phyloP scores from a whole-genome alignment of 2,329 filamentous ascomycete genomes.

The Parafenestella ontariensis region DNA sequence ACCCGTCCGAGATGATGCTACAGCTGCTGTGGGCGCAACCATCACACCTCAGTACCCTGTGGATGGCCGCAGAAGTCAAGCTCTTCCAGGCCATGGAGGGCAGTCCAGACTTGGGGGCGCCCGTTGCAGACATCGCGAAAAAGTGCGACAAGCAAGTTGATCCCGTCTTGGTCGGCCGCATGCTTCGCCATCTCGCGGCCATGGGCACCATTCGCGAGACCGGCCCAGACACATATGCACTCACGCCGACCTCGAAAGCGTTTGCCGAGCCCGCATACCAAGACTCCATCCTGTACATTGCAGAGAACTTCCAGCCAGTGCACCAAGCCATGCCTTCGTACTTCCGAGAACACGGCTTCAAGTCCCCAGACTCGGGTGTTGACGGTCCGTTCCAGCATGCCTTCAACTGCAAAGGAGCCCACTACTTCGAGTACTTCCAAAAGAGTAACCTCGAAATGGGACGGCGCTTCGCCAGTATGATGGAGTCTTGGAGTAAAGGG shows the following conservation, averaged over 20 bases:
- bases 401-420: constrained; percentile 25
- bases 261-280: constrained; percentile 27
- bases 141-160: constrained; percentile 20
- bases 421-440: constrained; percentile 34
- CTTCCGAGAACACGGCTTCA: constrained; percentile 23
- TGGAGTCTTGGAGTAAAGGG: constrained; percentile 35
- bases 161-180: constrained; percentile 29
- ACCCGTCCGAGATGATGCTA: constrained; percentile 32
- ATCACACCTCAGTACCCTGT: constrained; percentile 25
- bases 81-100: constrained; percentile 29
- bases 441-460: constrained; percentile 30
- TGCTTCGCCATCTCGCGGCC: constrained; percentile 38
- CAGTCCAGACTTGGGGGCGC: constrained; percentile 14
- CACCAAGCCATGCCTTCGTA: constrained; percentile 24
- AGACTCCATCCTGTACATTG: constrained; percentile 30
- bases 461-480: constrained; percentile 35
- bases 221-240: constrained; percentile 23
- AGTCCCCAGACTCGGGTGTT: constrained; percentile 18
- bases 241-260: constrained; percentile 20
- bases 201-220: constrained; percentile 30
- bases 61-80: constrained; percentile 29
- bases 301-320: constrained; percentile 28
- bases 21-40: constrained; percentile 33
- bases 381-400: constrained; percentile 34
- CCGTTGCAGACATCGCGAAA: constrained; percentile 19